Percentiles rank a stretch among this genome's conserved stretches.
Evolutionary conservation across 2,329 filamentous ascomycete genomes (phyloP).

Genomic region (Dichotomopilus funicola): DNA sequence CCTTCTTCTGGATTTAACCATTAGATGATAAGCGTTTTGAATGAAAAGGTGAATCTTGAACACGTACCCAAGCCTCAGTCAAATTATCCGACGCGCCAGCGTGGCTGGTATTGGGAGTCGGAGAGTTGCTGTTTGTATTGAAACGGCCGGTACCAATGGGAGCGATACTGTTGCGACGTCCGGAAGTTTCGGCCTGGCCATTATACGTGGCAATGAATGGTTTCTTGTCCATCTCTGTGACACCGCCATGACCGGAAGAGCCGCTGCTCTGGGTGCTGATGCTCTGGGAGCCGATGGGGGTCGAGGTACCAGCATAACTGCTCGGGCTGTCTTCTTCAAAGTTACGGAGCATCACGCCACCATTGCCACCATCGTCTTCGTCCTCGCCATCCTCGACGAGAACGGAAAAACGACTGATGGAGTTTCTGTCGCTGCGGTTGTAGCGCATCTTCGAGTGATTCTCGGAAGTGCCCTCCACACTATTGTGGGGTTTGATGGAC

Average conservation of each 20-base stretch:
- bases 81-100: neutral
- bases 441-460: neutral
- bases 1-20: neutral
- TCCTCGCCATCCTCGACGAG: slow-evolving; percentile 8
- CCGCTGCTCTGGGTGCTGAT: neutral
- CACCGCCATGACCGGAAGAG: neutral
- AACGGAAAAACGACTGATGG: neutral
- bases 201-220: neutral
- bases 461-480: neutral
- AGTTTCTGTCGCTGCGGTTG: neutral
- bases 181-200: neutral
- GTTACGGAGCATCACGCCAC: slow-evolving; percentile 13
- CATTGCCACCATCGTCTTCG: slow-evolving; percentile 1
- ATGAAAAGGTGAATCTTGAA: too few species aligned
- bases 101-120: neutral
- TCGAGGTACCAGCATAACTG: neutral
- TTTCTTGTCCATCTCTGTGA: neutral
- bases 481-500: neutral
- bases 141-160: slow-evolving; percentile 11
- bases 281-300: neutral
- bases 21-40: neutral
- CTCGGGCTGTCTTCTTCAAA: slow-evolving; percentile 7
- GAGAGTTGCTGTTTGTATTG: neutral
- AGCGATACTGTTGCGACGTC: slow-evolving; percentile 7
- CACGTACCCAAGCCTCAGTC: slow-evolving; percentile 1